A percentile compares a stretch with the other conserved stretches of the same genome.
These are phyloP conservation scores for Moricandia moricandioides DNA, from an alignment of 345 rosid genomes.

Conservation along the genomic window DNA sequence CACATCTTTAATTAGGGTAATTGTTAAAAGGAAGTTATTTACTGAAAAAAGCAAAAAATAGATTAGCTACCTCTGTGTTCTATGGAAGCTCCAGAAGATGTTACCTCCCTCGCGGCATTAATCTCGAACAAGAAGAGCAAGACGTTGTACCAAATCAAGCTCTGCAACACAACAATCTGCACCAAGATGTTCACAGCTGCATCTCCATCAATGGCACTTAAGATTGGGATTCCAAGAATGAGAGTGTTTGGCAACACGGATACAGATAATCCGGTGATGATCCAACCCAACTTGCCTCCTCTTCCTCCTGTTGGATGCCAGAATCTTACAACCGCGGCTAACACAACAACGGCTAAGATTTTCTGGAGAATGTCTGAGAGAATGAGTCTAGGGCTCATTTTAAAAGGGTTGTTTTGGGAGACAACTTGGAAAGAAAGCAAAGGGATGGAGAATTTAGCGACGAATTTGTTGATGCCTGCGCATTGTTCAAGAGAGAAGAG, in stretches of 20 bases:
- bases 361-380: slow-evolving; percentile 67
- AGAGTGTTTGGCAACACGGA: slow-evolving; percentile 81
- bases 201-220: slow-evolving; percentile 69
- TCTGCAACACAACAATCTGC: slow-evolving; percentile 78
- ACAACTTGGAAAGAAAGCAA: slow-evolving; percentile 74
- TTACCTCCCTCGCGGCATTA: slow-evolving; percentile 44
- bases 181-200: slow-evolving; percentile 54
- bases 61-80: slow-evolving; percentile 51
- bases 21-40: not conserved
- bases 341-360: slow-evolving; percentile 44
- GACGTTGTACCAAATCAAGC: slow-evolving; percentile 79
- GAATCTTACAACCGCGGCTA: slow-evolving; percentile 44
- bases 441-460: slow-evolving; percentile 81
- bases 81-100: slow-evolving; percentile 39
- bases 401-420: slow-evolving; percentile 64
- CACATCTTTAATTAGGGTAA: not conserved
- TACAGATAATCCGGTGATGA: slow-evolving; percentile 70
- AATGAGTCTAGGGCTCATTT: slow-evolving; percentile 68
- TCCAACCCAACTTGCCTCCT: slow-evolving; percentile 52
- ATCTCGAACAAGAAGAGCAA: slow-evolving; percentile 76
- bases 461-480: slow-evolving; percentile 86
- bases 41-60: not conserved
- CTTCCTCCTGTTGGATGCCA: slow-evolving; percentile 38
- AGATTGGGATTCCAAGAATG: slow-evolving; percentile 75
- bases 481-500: slow-evolving; percentile 83